These are phyloP conservation scores for Astraeus odoratus DNA, from an alignment of 768 basidiomycete genomes.

Conservation along the genomic window DNA sequence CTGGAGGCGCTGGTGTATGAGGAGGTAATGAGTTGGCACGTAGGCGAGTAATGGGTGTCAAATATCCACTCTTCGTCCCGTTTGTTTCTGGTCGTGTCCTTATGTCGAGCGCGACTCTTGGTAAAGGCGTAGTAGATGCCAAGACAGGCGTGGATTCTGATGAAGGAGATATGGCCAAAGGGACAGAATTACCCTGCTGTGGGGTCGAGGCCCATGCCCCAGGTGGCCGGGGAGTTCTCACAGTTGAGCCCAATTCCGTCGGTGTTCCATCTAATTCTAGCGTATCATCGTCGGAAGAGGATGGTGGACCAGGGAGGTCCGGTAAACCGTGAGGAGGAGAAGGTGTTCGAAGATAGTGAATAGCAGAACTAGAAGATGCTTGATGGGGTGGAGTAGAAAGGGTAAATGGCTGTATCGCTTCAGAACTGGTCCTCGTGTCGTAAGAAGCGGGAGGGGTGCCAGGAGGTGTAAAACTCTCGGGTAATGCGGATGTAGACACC, in stretches of 20 bases:
- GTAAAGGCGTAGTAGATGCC: conserved; percentile 17
- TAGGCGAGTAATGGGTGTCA: conserved; percentile 49
- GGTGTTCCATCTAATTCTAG: conserved; percentile 22
- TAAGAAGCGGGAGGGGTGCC: conserved; percentile 12
- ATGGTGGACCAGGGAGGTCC: conserved; percentile 60
- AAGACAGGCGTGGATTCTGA: conserved; percentile 20
- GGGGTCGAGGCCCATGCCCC: conserved; percentile 41
- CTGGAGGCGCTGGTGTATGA: conserved; percentile 63
- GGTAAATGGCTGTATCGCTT: conserved; percentile 13
- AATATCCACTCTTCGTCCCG: conserved; percentile 15
- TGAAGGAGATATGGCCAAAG: conserved; percentile 14
- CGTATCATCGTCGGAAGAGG: conserved; percentile 47
- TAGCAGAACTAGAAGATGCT: conserved; percentile 34
- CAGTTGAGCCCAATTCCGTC: conserved; percentile 20
- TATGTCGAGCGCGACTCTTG: conserved; percentile 10
- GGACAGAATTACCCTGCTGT: conserved; percentile 16
- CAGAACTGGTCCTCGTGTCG: conserved; percentile 2
- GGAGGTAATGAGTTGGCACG: conserved; percentile 39
- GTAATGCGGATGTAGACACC: conserved; percentile 1
- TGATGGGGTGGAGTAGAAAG: conserved; percentile 45
- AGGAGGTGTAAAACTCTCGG: conserved; percentile 18
- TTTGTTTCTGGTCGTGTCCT: conserved; percentile 11
- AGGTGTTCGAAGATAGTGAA: conserved; percentile 50
- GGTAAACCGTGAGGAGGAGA: conserved; percentile 58
- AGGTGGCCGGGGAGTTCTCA: conserved; percentile 41